Conservation (phyloP, 192 early-diverging fungal genomes). For the Gonapodya prolifera region DNA sequence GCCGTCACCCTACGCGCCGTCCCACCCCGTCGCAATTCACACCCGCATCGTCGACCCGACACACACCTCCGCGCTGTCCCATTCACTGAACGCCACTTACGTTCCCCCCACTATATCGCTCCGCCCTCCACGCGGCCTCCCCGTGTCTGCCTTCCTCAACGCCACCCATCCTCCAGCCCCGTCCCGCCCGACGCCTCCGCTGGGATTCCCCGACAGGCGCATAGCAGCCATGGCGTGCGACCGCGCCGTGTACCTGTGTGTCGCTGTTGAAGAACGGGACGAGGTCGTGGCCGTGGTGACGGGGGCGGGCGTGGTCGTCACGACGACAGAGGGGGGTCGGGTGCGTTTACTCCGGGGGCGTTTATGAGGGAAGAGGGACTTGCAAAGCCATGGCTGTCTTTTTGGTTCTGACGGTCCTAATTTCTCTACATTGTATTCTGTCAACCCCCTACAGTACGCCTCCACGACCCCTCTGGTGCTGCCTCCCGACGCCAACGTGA, state of each 20-base stretch:
- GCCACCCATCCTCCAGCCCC: not conserved
- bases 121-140: not conserved
- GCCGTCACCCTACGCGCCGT: too few species aligned
- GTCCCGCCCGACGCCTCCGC: not conserved
- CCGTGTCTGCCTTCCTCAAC: not conserved
- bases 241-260: not conserved
- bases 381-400: too few species aligned
- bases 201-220: not conserved
- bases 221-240: not conserved
- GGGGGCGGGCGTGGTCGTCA: not conserved
- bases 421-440: too few species aligned
- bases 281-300: not conserved
- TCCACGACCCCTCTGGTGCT: not conserved
- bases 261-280: not conserved
- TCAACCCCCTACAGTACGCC: not conserved
- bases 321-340: not conserved
- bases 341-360: not conserved
- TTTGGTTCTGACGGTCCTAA: too few species aligned
- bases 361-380: too few species aligned
- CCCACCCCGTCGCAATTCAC: too few species aligned
- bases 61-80: not conserved
- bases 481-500: not conserved
- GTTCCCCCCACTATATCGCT: not conserved
- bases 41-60: too few species aligned
- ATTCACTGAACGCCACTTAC: not conserved